Base-by-base conservation (phyloP, 164 flowering plant species). In the Magnolia officinalis region DNA sequence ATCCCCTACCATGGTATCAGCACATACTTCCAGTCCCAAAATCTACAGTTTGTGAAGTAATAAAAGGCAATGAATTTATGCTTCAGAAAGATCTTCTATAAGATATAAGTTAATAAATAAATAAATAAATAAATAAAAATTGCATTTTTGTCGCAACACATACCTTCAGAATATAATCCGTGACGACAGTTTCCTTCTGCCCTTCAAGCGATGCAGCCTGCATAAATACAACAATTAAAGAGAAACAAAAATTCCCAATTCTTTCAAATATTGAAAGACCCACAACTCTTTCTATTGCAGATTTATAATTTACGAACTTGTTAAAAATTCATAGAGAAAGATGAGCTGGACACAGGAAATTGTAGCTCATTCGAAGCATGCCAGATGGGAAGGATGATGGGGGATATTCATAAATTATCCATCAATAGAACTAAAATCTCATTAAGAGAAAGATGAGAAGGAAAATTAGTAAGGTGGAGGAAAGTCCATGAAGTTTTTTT, bases 1-100 rank as follows among this genome's bases (percentile, higher is more conserved):
- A 78, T 81, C 71, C 37, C 83, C 83, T 7, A 80, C 82, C 80
- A 80, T 64, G 72, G 82, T 80, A 37, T 80, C 80, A 19, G 82
- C 82, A 67, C 82, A 81, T 14, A 76, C 23, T 8, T 81, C 83
- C 51, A 81, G 74, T 10, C 83, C 83, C 63, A 81, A 71, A 75
- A 81, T 81, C 83, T 81, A 76, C 7, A 26, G 13, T 29, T 8
- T 69, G 45, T 69, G 50, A 70, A 29, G 20, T 20, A 70, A 59
- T 8, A 23, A 45, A 65, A 50, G 11, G 45, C 10, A 13, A 52
- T 52, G 16, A 68, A 29, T 29, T 68, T 29, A 16, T 4, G 1
- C 14, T 29, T 14, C 0, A 7, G 1, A 51, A 49, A 74, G 29
- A 3, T 31, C 18, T 13, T 51, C 19, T 1, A 10, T 24, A 13